phyloP scores from a whole-genome alignment of 2,329 filamentous ascomycete species.

The Cercospora sp. region DNA sequence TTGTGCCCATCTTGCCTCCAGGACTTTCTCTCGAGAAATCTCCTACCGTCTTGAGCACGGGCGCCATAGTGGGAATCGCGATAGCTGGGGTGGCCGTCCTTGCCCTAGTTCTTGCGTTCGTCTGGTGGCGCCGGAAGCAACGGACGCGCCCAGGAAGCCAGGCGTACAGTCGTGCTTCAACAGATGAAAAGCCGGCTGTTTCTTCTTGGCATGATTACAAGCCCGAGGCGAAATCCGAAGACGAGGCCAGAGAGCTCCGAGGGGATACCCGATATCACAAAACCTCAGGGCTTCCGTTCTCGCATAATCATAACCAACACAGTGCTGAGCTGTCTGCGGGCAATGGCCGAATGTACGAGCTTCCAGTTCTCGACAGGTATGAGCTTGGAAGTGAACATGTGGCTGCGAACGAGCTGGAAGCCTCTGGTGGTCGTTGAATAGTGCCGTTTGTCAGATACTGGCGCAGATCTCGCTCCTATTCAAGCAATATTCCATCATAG shows the following conservation, averaged over 20 bases:
- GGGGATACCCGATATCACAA: neutral
- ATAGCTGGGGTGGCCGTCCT: neutral
- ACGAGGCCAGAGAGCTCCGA: neutral
- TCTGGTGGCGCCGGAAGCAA: neutral
- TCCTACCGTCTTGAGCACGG: neutral
- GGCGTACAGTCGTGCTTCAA: neutral
- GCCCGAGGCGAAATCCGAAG: neutral
- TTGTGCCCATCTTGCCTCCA: neutral
- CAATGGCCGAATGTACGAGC: neutral
- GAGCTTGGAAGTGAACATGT: neutral
- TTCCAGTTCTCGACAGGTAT: neutral
- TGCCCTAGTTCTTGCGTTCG: neutral
- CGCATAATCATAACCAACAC: neutral
- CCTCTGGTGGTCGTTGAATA: neutral
- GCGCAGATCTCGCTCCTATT: too few species aligned
- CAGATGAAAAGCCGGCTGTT: neutral
- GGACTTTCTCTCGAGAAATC: neutral
- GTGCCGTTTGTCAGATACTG: too few species aligned
- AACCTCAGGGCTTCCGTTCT: neutral
- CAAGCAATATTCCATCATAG: too few species aligned
- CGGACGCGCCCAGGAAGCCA: neutral
- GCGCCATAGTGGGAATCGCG: conserved; percentile 2
- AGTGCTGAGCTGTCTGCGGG: neutral
- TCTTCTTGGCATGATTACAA: neutral
- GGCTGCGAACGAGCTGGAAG: neutral